A percentile compares a stretch with the other conserved stretches of the same genome.
Evolutionary conservation across 805 yeast genomes (phyloP).

Genomic region (Teunomyces kruisii): DNA sequence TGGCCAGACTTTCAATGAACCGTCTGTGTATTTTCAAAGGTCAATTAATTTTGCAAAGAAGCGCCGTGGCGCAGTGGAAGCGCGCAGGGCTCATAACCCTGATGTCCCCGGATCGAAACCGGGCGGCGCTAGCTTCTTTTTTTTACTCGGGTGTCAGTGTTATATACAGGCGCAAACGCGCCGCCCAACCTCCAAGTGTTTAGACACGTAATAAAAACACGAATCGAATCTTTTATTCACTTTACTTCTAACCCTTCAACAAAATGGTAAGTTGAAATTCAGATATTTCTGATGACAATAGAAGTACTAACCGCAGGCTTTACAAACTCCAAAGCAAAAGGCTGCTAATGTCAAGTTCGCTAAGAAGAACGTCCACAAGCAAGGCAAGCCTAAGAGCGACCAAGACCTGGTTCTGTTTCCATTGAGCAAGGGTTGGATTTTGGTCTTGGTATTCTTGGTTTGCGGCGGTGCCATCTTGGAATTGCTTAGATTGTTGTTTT

Average conservation of each 20-base stretch:
- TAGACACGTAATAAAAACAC: constrained; percentile 8
- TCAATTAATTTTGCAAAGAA: constrained; percentile 16
- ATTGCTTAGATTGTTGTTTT: constrained; percentile 55
- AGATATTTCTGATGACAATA: background rate
- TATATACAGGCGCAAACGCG: background rate
- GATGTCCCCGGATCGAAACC: constrained; percentile 97
- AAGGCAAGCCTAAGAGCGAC: constrained; percentile 63
- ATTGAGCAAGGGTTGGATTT: constrained; percentile 64
- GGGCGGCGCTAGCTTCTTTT: constrained; percentile 70
- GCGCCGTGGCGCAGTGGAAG: constrained; percentile 99
- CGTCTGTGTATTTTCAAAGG: no score
- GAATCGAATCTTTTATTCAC: constrained; percentile 1
- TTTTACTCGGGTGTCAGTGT: constrained; percentile 15
- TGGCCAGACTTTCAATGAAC: no score
- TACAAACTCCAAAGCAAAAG: constrained; percentile 85
- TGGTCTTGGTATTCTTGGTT: constrained; percentile 60
- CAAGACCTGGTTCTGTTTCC: constrained; percentile 46
- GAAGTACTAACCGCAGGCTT: constrained; percentile 39
- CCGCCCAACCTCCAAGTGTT: background rate
- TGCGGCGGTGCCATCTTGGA: constrained; percentile 84
- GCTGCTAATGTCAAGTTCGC: constrained; percentile 84
- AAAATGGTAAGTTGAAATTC: constrained; percentile 10
- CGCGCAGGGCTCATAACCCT: constrained; percentile 99
- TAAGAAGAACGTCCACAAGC: constrained; percentile 66
- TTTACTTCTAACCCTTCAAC: background rate